phyloP scores from a whole-genome alignment of 2,329 filamentous ascomycete species.

The Cladophialophora psammophila region DNA sequence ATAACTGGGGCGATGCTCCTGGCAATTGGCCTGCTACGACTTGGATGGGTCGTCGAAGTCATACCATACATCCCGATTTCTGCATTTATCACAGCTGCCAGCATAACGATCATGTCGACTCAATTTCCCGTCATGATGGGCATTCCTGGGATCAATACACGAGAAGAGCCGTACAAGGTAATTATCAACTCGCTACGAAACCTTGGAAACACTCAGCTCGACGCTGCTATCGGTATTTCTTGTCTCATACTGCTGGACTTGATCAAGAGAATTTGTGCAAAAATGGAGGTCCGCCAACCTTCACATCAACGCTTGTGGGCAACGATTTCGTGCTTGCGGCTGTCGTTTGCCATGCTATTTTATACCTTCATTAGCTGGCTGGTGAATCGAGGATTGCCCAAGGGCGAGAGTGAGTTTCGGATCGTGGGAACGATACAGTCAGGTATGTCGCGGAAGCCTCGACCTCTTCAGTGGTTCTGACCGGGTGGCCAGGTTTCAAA shows the following conservation, averaged over 20 bases:
- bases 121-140: slow-evolving; percentile 85
- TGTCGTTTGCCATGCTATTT: slow-evolving; percentile 86
- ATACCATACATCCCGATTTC: slow-evolving; percentile 88
- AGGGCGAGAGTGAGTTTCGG: slow-evolving; percentile 27
- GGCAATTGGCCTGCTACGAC: slow-evolving; percentile 76
- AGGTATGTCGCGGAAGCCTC: slow-evolving; percentile 40
- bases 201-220: slow-evolving; percentile 69
- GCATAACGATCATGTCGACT: slow-evolving; percentile 82
- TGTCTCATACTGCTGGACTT: slow-evolving; percentile 78
- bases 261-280: slow-evolving; percentile 71
- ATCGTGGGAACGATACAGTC: slow-evolving; percentile 49
- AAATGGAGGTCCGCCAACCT: slow-evolving; percentile 72
- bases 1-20: slow-evolving; percentile 79
- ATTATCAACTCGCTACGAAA: slow-evolving; percentile 81
- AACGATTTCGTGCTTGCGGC: slow-evolving; percentile 85
- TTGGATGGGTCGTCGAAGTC: slow-evolving; percentile 89
- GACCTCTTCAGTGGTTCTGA: background rate
- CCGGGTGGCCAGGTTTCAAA: slow-evolving; percentile 73
- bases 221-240: slow-evolving; percentile 84
- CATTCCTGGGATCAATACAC: slow-evolving; percentile 72
- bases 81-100: slow-evolving; percentile 95
- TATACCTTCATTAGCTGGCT: slow-evolving; percentile 91
- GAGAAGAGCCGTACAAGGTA: slow-evolving; percentile 81
- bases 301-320: slow-evolving; percentile 76
- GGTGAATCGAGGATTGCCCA: slow-evolving; percentile 72